Conservation (phyloP, 2,329 filamentous ascomycete species). For the Myotisia sp. region DNA sequence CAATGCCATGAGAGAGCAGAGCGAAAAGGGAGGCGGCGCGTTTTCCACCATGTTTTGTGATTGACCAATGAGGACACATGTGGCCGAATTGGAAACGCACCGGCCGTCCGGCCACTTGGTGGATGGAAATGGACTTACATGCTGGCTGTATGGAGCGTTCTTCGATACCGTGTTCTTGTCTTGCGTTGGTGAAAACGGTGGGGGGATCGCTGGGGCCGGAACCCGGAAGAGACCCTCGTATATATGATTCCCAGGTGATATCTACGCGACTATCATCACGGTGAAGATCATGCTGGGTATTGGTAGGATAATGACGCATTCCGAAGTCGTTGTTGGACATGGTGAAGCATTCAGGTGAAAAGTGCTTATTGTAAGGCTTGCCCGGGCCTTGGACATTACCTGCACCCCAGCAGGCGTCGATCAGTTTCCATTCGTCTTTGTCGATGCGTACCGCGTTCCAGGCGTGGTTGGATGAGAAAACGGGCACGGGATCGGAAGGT, state of each 20-base stretch:
- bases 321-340: conserved; percentile 69
- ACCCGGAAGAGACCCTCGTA: conserved; percentile 43
- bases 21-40: conserved; percentile 56
- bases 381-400: conserved; percentile 47
- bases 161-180: conserved; percentile 38
- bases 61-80: conserved; percentile 68
- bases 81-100: conserved; percentile 71
- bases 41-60: conserved; percentile 47
- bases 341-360: conserved; percentile 48
- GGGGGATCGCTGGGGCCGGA: conserved; percentile 28
- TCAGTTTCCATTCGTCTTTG: conserved; percentile 72
- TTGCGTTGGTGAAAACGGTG: conserved; percentile 34
- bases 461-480: conserved; percentile 55
- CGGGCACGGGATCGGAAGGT: conserved; percentile 52
- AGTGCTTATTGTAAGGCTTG: conserved; percentile 50
- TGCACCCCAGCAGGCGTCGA: conserved; percentile 89
- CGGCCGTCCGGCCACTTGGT: conserved; percentile 35
- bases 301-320: conserved; percentile 59
- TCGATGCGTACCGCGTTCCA: conserved; percentile 92
- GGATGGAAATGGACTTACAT: conserved; percentile 45
- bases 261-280: conserved; percentile 51
- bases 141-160: conserved; percentile 48
- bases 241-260: conserved; percentile 70
- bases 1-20: conserved; percentile 49
- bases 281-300: conserved; percentile 52